Conservation (phyloP, 176 grass and related monocot species). For the Poa pratensis region DNA sequence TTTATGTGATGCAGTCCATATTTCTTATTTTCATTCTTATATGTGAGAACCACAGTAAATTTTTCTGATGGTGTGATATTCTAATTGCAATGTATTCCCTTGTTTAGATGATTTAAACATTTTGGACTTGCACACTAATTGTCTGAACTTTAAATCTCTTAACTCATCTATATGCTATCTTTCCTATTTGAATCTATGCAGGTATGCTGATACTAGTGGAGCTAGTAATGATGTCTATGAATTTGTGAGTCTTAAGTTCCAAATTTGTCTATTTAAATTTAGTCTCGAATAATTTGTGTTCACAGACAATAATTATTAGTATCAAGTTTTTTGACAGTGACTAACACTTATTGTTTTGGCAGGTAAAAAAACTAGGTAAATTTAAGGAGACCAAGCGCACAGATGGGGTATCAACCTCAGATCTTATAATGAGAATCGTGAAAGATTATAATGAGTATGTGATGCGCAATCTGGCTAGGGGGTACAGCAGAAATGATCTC, state of each 20-base stretch:
- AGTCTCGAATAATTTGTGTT: conserved; percentile 20
- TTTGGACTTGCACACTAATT: conserved; percentile 31
- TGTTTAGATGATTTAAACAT: background rate
- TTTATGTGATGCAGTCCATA: conserved; percentile 4
- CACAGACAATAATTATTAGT: conserved; percentile 5
- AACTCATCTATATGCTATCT: conserved; percentile 30
- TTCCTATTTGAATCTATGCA: conserved; percentile 52
- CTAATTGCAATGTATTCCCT: conserved; percentile 10
- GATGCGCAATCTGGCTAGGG: conserved; percentile 93
- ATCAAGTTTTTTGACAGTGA: conserved; percentile 20
- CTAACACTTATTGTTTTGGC: conserved; percentile 25
- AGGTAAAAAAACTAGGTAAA: conserved; percentile 89
- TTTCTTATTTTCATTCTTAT: conserved; percentile 8
- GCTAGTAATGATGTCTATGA: conserved; percentile 92
- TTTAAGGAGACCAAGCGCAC: conserved; percentile 97
- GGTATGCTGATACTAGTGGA: conserved; percentile 98
- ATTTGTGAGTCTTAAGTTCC: conserved; percentile 64
- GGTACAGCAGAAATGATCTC: conserved; percentile 95
- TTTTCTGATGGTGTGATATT: background rate
- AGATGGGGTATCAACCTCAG: conserved; percentile 96
- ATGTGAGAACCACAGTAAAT: background rate
- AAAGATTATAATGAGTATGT: conserved; percentile 99
- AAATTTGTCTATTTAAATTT: conserved; percentile 32
- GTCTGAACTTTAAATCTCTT: conserved; percentile 27
- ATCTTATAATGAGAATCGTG: conserved; percentile 98